Evolutionary conservation across 257 asterid species (phyloP).

Genomic region (Thymus quinquecostatus): DNA sequence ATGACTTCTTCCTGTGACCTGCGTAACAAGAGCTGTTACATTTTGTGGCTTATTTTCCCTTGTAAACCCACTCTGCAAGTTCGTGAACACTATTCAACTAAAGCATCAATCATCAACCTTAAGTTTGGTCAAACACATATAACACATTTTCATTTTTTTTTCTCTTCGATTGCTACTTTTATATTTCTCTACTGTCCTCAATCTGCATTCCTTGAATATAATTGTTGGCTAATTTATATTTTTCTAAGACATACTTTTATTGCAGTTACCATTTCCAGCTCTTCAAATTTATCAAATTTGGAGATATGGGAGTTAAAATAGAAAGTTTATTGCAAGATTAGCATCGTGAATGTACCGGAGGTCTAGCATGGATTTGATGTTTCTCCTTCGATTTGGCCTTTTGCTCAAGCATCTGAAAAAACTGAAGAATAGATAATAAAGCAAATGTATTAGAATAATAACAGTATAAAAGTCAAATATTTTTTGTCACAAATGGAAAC

Average conservation of each 20-base stretch:
- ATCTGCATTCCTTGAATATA: background rate
- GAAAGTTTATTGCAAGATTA: constrained; percentile 16
- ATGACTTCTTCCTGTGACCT: constrained; percentile 50
- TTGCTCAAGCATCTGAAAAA: constrained; percentile 74
- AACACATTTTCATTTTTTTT: background rate
- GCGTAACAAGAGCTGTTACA: constrained; percentile 35
- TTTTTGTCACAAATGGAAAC: background rate
- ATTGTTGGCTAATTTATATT: background rate
- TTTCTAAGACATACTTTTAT: background rate
- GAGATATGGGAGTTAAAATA: background rate
- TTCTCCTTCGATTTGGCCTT: constrained; percentile 52
- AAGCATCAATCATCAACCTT: background rate
- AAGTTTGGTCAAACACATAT: background rate
- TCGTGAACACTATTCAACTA: background rate
- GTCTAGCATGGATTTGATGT: constrained; percentile 46
- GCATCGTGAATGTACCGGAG: constrained; percentile 49
- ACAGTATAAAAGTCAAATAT: background rate
- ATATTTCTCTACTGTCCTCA: background rate
- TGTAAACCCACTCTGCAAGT: constrained; percentile 7
- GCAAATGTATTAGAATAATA: constrained; percentile 32
- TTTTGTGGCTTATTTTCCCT: constrained; percentile 13
- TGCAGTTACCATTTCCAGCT: background rate
- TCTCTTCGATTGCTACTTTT: background rate
- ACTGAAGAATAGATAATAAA: constrained; percentile 38
- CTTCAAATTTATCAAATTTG: background rate